Base-by-base conservation (phyloP, 345 rosid genomes). In the Fremontodendron californicum region DNA sequence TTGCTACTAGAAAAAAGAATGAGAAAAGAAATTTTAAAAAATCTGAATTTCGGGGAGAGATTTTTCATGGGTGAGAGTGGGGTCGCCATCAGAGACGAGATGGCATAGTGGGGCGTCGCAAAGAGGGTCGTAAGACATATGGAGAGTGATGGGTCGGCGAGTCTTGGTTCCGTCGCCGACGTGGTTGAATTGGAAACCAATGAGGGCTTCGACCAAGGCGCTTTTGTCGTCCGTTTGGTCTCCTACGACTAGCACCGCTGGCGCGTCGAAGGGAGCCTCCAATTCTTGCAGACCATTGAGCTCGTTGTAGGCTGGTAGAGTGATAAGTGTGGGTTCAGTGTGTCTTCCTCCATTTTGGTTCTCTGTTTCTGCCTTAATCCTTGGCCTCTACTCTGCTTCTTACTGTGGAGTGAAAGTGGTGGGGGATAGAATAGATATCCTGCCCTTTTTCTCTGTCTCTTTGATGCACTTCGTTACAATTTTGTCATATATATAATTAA, bases 131-230 rank as follows among this genome's bases (percentile, higher is more conserved):
- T 88, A 92, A 80, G 88, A 90, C 98, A 94, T 92, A 78, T 91
- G 96, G 75, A 94, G 98, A 63, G 96, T 92, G 45, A 92, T 94
- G 77, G 97, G 97, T 29, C 97, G 96, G 58, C 97, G 90, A 75
- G 97, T 92, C 82, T 94, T 94, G 74, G 97, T 94, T 15, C 97
- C 98, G 29, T 97, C 97, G 66, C 98, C 98, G 76, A 94, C 98
- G 82, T 94, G 98, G 85, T 94, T 94, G 82, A 94, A 94, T 81
- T 94, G 98, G 86, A 94, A 94, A 27, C 98, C 96, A 97, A 94
- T 94, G 46, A 94, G 95, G 19, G 97, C 98, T 80, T 94, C 98
- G 15, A 92, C 94, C 35, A 94, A 89, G 11, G 98, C 97, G 76
- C 97, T 92, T 83, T 94, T 92, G 4, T 97, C 98, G 57, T 94